Evolutionary conservation across 1,284 basidiomycete genomes (phyloP).

Genomic region (Erythrobasidium hasegawianum): DNA sequence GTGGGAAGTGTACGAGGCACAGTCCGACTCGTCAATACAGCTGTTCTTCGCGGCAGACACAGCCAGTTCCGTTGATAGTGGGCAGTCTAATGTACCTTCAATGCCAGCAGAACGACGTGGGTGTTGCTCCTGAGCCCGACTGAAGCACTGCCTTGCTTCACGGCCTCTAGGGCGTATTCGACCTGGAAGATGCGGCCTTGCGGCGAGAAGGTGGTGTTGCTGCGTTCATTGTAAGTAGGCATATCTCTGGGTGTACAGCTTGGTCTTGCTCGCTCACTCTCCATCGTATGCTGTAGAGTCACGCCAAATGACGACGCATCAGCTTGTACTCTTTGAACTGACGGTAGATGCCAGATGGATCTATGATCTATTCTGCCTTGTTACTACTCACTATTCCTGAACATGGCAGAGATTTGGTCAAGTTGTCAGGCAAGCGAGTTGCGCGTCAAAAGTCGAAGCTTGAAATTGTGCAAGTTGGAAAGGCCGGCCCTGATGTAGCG

Average conservation of each 20-base stretch:
- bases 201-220: slow-evolving; percentile 89
- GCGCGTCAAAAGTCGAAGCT: too few relatives aligned
- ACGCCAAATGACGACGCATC: slow-evolving; percentile 16
- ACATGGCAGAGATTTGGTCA: slow-evolving; percentile 3
- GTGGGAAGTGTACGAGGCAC: not conserved
- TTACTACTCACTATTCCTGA: slow-evolving; percentile 29
- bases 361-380: too few relatives aligned
- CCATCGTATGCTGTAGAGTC: slow-evolving; percentile 29
- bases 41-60: slow-evolving; percentile 1
- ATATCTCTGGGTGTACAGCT: not conserved
- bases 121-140: slow-evolving; percentile 93
- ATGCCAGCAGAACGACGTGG: slow-evolving; percentile 85
- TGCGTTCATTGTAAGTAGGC: not conserved
- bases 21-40: not conserved
- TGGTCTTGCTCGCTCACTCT: slow-evolving; percentile 17
- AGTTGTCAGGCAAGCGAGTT: too few relatives aligned
- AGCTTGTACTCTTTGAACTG: slow-evolving; percentile 9
- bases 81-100: slow-evolving; percentile 62
- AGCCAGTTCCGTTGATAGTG: not conserved
- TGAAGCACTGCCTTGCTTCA: slow-evolving; percentile 98
- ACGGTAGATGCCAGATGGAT: not conserved
- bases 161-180: slow-evolving; percentile 98
- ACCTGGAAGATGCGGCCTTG: slow-evolving; percentile 82
- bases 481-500: not conserved
- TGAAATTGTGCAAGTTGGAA: too few relatives aligned